phyloP scores from a whole-genome alignment of 2,329 filamentous ascomycete species.

The Lithohypha guttulata region DNA sequence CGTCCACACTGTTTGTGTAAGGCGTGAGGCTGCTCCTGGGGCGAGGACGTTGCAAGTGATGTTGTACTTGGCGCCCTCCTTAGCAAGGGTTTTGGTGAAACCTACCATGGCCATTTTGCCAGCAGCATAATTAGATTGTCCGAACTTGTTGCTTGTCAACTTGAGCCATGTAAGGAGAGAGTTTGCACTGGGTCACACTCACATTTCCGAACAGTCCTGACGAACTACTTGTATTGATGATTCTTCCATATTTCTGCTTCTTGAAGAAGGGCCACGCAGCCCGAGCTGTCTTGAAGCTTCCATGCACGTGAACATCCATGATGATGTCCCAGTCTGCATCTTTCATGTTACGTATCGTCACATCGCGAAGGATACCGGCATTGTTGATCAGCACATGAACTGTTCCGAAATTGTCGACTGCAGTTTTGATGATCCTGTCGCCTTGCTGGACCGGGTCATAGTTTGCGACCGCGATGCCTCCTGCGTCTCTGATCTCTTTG shows the following conservation, averaged over 20 bases:
- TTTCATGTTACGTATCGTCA: conserved; percentile 97
- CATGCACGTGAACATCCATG: conserved; percentile 81
- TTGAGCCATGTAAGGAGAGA: no score
- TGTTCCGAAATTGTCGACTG: conserved; percentile 14
- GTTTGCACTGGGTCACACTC: no score
- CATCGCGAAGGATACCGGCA: conserved; percentile 55
- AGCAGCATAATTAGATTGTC: conserved; percentile 91
- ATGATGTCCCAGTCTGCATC: conserved; percentile 94
- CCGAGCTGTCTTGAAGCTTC: conserved; percentile 85
- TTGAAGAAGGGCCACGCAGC: conserved; percentile 96
- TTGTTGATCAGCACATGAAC: conserved; percentile 22
- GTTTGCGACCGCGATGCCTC: conserved; percentile 93
- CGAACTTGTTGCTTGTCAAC: no score
- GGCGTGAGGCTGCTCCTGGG: conserved; percentile 84
- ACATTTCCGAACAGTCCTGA: conserved; percentile 90
- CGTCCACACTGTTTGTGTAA: conserved; percentile 91
- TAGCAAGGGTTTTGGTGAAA: conserved; percentile 93
- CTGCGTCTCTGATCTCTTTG: conserved; percentile 55
- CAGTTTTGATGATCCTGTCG: conserved; percentile 55
- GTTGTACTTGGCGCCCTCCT: conserved; percentile 96
- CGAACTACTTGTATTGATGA: conserved; percentile 92
- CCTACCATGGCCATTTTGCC: conserved; percentile 91
- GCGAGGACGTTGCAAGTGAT: conserved; percentile 90
- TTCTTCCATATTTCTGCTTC: conserved; percentile 93
- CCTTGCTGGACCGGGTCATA: conserved; percentile 77